phyloP scores from a whole-genome alignment of 2,329 filamentous ascomycete genomes.

The Colletotrichum agaves region DNA sequence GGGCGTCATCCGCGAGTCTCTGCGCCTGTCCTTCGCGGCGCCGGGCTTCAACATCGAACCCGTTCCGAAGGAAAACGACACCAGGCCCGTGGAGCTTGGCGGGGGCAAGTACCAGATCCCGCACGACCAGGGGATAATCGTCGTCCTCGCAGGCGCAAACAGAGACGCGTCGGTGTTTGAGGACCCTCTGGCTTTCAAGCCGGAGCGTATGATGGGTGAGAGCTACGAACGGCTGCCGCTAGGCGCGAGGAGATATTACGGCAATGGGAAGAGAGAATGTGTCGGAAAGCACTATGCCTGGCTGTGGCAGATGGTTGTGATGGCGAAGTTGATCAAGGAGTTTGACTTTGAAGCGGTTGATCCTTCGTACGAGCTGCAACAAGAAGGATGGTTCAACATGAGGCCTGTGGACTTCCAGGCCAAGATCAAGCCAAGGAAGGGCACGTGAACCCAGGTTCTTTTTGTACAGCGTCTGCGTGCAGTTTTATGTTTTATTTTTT shows the following conservation, averaged over 20 bases:
- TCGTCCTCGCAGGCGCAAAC: conserved; percentile 62
- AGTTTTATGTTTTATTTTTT: too few species aligned
- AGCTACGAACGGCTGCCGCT: conserved; percentile 54
- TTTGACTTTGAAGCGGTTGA: conserved; percentile 59
- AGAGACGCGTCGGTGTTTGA: conserved; percentile 60
- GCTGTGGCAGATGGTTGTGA: conserved; percentile 55
- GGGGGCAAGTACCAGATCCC: conserved; percentile 61
- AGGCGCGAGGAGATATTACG: conserved; percentile 62
- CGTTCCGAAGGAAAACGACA: conserved; percentile 50
- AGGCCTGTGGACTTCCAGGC: conserved; percentile 58
- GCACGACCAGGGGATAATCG: conserved; percentile 60
- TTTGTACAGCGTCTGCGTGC: not conserved
- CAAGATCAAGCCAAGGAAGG: conserved; percentile 52
- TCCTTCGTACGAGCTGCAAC: conserved; percentile 51
- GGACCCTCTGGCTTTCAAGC: conserved; percentile 56
- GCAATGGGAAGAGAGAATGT: conserved; percentile 63
- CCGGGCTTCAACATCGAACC: conserved; percentile 66
- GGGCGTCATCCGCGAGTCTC: conserved; percentile 63
- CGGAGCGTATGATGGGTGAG: conserved; percentile 61
- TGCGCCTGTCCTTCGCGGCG: conserved; percentile 65
- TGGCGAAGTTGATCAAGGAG: conserved; percentile 56
- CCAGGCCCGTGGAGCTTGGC: conserved; percentile 57
- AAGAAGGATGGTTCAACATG: conserved; percentile 65
- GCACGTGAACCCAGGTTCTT: not conserved
- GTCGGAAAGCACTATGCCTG: conserved; percentile 63